Evolutionary conservation across 164 flowering plant genomes (phyloP).

Genomic region (Sedum album): DNA sequence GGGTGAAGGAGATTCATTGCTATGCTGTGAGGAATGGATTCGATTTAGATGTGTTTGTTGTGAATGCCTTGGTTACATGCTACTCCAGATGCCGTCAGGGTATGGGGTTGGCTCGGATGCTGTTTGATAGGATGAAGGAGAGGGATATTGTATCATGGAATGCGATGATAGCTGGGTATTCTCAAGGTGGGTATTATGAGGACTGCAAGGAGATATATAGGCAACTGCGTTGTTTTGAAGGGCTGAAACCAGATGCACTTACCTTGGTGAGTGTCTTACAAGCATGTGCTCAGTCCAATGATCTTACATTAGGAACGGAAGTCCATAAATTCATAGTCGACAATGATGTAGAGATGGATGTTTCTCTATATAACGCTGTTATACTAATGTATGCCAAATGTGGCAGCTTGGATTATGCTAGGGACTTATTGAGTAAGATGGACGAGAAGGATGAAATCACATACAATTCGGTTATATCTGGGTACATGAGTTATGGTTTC

Average conservation of each 20-base stretch:
- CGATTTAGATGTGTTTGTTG: conserved; percentile 43
- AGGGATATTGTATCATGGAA: conserved; percentile 85
- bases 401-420: conserved; percentile 72
- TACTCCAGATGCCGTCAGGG: conserved; percentile 41
- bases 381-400: conserved; percentile 70
- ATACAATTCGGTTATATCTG: conserved; percentile 53
- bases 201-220: conserved; percentile 50
- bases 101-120: conserved; percentile 34
- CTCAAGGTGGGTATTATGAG: conserved; percentile 52
- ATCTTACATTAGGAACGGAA: conserved; percentile 57
- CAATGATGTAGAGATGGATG: conserved; percentile 39
- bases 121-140: conserved; percentile 48
- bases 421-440: conserved; percentile 56
- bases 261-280: conserved; percentile 58
- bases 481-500: conserved; percentile 69
- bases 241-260: conserved; percentile 39
- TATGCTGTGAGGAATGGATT: conserved; percentile 47
- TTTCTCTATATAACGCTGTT: conserved; percentile 42
- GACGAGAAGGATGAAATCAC: conserved; percentile 54
- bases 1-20: conserved; percentile 43
- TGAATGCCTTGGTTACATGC: conserved; percentile 53
- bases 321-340: conserved; percentile 43
- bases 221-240: conserved; percentile 30
- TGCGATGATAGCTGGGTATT: conserved; percentile 73
- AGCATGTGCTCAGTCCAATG: conserved; percentile 63